Percentiles rank a stretch among this genome's conserved stretches.
phyloP scores from a whole-genome alignment of 371 early-diverging fungal species.

The Catenaria anguillulae region DNA sequence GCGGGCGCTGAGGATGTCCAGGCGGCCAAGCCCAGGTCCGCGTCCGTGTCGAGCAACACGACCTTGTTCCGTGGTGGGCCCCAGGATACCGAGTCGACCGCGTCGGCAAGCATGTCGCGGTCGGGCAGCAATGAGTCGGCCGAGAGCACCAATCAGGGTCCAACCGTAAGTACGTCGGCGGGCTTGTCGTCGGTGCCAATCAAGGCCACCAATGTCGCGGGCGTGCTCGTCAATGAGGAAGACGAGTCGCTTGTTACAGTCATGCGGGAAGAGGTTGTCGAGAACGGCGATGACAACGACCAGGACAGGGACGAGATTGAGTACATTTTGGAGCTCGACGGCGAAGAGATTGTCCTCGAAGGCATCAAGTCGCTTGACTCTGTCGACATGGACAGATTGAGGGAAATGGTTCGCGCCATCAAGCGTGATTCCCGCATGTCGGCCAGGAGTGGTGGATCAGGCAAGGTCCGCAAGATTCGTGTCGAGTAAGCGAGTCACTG shows the following conservation, averaged over 20 bases:
- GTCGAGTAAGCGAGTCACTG: too few species aligned
- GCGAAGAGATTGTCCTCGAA: slow-evolving; percentile 2
- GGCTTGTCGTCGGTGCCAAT: not conserved
- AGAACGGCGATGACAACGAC: not conserved
- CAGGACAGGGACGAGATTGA: not conserved
- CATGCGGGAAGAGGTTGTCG: not conserved
- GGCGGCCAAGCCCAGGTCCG: too few species aligned
- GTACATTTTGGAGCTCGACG: not conserved
- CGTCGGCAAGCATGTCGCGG: not conserved
- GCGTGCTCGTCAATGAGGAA: not conserved
- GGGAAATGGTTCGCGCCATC: not conserved
- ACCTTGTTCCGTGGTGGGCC: too few species aligned
- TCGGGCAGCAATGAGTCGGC: not conserved
- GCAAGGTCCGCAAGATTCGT: too few species aligned
- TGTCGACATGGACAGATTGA: not conserved
- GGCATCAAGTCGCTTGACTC: not conserved
- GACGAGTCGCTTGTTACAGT: too few species aligned
- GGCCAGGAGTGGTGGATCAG: too few species aligned
- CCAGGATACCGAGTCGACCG: too few species aligned
- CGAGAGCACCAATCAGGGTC: not conserved
- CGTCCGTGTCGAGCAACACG: too few species aligned
- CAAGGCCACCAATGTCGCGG: not conserved
- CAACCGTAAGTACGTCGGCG: not conserved
- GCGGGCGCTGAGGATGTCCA: too few species aligned
- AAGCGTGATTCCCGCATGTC: not conserved